Evolutionary conservation across 371 early-diverging fungal genomes (phyloP).

Genomic region (Circinella umbellata): DNA sequence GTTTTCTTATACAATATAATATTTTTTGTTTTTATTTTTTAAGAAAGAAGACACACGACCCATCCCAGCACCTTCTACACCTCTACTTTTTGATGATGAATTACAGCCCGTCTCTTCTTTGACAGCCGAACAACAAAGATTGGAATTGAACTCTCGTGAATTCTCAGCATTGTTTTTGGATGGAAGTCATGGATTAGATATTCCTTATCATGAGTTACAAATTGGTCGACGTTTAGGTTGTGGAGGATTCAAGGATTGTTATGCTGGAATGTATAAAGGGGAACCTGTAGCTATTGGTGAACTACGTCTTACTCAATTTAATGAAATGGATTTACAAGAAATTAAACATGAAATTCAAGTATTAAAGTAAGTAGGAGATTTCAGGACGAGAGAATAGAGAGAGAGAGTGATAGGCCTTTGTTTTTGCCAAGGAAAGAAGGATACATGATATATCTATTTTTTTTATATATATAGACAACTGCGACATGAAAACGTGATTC

Average conservation of each 20-base stretch:
- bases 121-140: conserved; percentile 30
- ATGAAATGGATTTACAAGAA: conserved; percentile 70
- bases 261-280: conserved; percentile 27
- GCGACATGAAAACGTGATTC: conserved; percentile 79
- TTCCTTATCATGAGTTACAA: conserved; percentile 60
- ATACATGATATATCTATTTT: no score
- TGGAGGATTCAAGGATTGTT: conserved; percentile 87
- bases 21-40: background rate
- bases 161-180: conserved; percentile 59
- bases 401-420: no score
- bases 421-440: background rate
- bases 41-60: conserved; percentile 72
- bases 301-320: conserved; percentile 67
- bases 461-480: no score
- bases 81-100: conserved; percentile 60
- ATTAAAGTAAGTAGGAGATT: conserved; percentile 57
- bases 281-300: conserved; percentile 78
- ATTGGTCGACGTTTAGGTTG: conserved; percentile 72
- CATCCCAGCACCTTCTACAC: conserved; percentile 73
- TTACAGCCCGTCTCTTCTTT: conserved; percentile 38
- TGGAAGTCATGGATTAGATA: conserved; percentile 58
- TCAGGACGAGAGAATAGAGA: background rate
- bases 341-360: conserved; percentile 81
- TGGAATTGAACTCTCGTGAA: conserved; percentile 54
- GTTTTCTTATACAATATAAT: no score